Conservation (phyloP, 1,284 basidiomycete species). For the Tylopilus sp. region DNA sequence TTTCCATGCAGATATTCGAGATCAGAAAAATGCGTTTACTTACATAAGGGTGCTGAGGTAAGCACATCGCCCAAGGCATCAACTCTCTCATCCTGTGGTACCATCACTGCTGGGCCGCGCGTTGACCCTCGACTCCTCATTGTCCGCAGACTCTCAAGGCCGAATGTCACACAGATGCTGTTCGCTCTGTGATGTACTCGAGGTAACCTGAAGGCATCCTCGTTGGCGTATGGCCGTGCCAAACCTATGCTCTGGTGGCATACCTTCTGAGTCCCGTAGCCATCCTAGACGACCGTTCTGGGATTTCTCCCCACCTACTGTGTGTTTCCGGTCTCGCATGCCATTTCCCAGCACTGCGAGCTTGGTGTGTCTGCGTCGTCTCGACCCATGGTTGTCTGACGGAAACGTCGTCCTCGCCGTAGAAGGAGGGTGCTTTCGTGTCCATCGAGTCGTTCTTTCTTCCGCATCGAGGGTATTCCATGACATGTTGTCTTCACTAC, state of each 20-base stretch:
- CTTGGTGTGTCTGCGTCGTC: conserved; percentile 15
- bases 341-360: conserved; percentile 16
- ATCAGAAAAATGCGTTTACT: too few relatives aligned
- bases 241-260: conserved; percentile 22
- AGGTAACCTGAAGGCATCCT: conserved; percentile 27
- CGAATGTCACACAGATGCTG: conserved; percentile 11
- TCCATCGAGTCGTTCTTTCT: conserved; percentile 26
- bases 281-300: conserved; percentile 10
- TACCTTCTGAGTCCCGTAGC: conserved; percentile 15
- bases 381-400: conserved; percentile 29
- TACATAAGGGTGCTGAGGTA: too few relatives aligned
- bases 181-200: conserved; percentile 11
- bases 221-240: conserved; percentile 27
- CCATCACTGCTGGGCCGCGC: too few relatives aligned
- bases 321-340: conserved; percentile 19
- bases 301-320: conserved; percentile 12
- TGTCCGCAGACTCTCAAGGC: neutral
- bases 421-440: conserved; percentile 22
- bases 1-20: too few relatives aligned
- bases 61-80: too few relatives aligned
- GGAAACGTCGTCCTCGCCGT: conserved; percentile 27
- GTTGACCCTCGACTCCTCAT: neutral
- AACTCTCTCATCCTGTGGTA: too few relatives aligned
- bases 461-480: conserved; percentile 25
- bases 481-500: conserved; percentile 18